Conservation (phyloP, 768 basidiomycete species). For the Pleurotus tuoliensis region DNA sequence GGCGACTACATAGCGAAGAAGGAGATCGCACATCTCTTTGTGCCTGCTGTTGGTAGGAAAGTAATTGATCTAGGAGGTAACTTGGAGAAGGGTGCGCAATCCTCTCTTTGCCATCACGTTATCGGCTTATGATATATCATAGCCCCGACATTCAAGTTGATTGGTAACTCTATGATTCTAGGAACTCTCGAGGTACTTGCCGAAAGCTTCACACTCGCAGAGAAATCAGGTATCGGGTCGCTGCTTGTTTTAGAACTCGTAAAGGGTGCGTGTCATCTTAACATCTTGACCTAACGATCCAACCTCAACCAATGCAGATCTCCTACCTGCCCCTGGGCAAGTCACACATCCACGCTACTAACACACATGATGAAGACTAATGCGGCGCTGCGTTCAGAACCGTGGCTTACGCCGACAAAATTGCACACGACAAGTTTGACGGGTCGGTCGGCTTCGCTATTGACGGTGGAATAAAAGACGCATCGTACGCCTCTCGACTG, state of each 20-base stretch:
- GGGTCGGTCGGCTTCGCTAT: constrained; percentile 72
- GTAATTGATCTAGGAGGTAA: constrained; percentile 81
- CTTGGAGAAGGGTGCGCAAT: constrained; percentile 64
- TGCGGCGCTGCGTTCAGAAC: constrained; percentile 32
- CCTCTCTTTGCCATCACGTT: neutral
- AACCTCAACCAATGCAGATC: constrained; percentile 34
- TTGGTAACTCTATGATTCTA: constrained; percentile 76
- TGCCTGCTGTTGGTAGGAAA: constrained; percentile 76
- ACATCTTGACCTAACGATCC: neutral
- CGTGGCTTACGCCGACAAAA: constrained; percentile 59
- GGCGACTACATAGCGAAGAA: constrained; percentile 84
- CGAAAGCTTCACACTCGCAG: constrained; percentile 81
- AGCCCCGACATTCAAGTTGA: constrained; percentile 73
- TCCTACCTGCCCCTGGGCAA: constrained; percentile 64
- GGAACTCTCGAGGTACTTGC: constrained; percentile 77
- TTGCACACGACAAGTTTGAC: constrained; percentile 72
- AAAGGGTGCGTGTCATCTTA: constrained; percentile 40
- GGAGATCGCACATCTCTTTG: constrained; percentile 69
- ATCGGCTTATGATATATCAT: neutral
- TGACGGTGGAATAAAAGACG: constrained; percentile 87
- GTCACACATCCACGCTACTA: constrained; percentile 9
- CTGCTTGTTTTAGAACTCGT: constrained; percentile 52
- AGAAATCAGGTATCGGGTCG: constrained; percentile 77
- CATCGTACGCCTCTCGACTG: constrained; percentile 37
- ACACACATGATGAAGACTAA: neutral